Evolutionary conservation across 495 filamentous ascomycete genomes (phyloP).

Genomic region (Hypoxylon fragiforme): DNA sequence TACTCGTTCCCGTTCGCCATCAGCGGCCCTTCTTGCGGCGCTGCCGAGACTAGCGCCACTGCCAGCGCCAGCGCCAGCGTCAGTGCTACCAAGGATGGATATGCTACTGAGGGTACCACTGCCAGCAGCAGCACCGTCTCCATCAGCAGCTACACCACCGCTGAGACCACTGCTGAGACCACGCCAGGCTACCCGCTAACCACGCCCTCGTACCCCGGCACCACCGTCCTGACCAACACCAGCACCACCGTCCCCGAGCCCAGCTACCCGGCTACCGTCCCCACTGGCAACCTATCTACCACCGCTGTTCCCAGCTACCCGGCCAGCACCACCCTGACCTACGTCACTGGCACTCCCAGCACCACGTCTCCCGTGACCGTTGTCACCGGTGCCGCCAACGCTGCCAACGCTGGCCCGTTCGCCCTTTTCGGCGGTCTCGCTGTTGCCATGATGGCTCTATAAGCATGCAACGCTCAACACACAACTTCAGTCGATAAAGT

Average conservation of each 20-base stretch:
- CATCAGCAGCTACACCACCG: background rate
- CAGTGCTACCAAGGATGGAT: background rate
- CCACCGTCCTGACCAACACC: no score
- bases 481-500: background rate
- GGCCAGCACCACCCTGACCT: background rate
- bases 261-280: no score
- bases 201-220: no score
- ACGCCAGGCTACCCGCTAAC: no score
- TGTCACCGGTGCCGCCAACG: conserved; percentile 34
- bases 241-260: background rate
- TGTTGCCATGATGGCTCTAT: conserved; percentile 41
- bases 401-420: conserved; percentile 40
- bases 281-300: background rate
- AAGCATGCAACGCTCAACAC: conserved; percentile 38
- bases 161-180: no score
- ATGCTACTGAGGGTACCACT: background rate
- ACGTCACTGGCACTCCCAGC: conserved; percentile 17
- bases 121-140: conserved; percentile 5
- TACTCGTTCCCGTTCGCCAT: conserved; percentile 56
- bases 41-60: background rate
- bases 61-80: background rate
- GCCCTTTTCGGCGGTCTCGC: conserved; percentile 47
- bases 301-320: conserved; percentile 2
- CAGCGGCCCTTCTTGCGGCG: conserved; percentile 32
- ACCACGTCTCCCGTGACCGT: conserved; percentile 15